Evolutionary conservation across 2,329 filamentous ascomycete genomes (phyloP), one percentile per base, ranked within the genome.

Genomic region (Helminthosporium solani): DNA sequence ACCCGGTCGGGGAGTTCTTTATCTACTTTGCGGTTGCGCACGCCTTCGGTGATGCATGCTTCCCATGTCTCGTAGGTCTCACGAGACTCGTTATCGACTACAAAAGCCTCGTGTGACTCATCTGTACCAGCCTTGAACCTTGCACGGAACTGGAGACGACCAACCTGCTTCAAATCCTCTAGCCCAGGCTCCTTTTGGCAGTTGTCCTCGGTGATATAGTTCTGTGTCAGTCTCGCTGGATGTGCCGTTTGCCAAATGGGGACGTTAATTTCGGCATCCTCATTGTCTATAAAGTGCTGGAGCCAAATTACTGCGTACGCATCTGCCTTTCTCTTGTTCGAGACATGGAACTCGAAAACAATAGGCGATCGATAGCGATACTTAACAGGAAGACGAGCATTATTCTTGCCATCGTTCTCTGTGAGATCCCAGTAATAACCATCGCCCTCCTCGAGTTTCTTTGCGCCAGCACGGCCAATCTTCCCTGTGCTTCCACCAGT

Each of bases 61-160:
- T 96, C 90, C 90, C 91, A 97, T 0, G 87, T 88, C 73, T 97
- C 92, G 54, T 89, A 95, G 0, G 91, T 96, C 75, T 97, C 94
- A 25, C 92, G 85, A 1, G 87, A 86, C 65, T 95, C 85, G 61
- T 95, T 96, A 68, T 95, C 88, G 38, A 84, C 81, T 18, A 96
- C 85, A 58, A 96, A 96, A 1, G 78, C 78, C 54, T 88, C 80
- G 65, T 97, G 94, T 15, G 89, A 87, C 43, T 88, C 83, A 66
- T 96, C 91, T 39, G 89, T 95, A 12, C 92, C 92, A 0, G 91
- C 85, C 54, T 94, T 95, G 76, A 97, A 97, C 11, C 84, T 80
- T 9, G 83, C 88, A 2, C 78, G 78, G 78, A 97, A 96, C 28
- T 83, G 81, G 11, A 97, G 74, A 2, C 90, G 85, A 1, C 92